A percentile compares a stretch with the other conserved stretches of the same genome.
These are phyloP conservation scores for Nadsonia fulvescens DNA, from an alignment of 805 yeast genomes.

Conservation along the genomic window DNA sequence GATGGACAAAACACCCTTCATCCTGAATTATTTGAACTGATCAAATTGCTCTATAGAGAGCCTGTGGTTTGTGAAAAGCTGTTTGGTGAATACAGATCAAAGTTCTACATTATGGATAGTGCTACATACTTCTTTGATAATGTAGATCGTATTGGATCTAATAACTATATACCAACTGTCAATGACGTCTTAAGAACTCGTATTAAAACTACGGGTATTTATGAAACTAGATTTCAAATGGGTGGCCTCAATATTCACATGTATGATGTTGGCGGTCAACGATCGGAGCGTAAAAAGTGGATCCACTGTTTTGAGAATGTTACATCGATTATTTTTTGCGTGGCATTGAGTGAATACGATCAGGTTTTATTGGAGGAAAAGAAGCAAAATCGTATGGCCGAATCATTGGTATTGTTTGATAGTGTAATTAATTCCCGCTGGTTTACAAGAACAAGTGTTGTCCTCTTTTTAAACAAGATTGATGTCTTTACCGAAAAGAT, in stretches of 20 bases:
- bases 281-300: slow-evolving; percentile 94
- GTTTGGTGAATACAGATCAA: slow-evolving; percentile 30
- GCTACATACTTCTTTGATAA: slow-evolving; percentile 53
- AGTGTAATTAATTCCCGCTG: slow-evolving; percentile 84
- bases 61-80: slow-evolving; percentile 41
- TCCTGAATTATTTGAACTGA: slow-evolving; percentile 27
- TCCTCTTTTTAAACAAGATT: slow-evolving; percentile 73
- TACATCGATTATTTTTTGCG: slow-evolving; percentile 76
- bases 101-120: slow-evolving; percentile 73
- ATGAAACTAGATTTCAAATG: slow-evolving; percentile 63
- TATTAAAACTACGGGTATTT: slow-evolving; percentile 84
- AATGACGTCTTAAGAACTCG: slow-evolving; percentile 74
- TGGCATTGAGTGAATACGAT: slow-evolving; percentile 80
- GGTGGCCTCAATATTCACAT: slow-evolving; percentile 47
- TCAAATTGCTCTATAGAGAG: slow-evolving; percentile 35
- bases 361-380: slow-evolving; percentile 66
- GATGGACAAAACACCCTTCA: slow-evolving; percentile 28
- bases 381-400: slow-evolving; percentile 53
- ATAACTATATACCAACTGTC: slow-evolving; percentile 51
- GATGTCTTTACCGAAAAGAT: slow-evolving; percentile 79
- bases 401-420: slow-evolving; percentile 69
- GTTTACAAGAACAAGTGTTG: slow-evolving; percentile 77
- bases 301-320: slow-evolving; percentile 92
- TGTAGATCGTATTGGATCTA: slow-evolving; percentile 38
- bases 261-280: slow-evolving; percentile 87